These are phyloP conservation scores for Strobilomyces echinocephalus DNA, from an alignment of 768 basidiomycete genomes.

Conservation along the genomic window DNA sequence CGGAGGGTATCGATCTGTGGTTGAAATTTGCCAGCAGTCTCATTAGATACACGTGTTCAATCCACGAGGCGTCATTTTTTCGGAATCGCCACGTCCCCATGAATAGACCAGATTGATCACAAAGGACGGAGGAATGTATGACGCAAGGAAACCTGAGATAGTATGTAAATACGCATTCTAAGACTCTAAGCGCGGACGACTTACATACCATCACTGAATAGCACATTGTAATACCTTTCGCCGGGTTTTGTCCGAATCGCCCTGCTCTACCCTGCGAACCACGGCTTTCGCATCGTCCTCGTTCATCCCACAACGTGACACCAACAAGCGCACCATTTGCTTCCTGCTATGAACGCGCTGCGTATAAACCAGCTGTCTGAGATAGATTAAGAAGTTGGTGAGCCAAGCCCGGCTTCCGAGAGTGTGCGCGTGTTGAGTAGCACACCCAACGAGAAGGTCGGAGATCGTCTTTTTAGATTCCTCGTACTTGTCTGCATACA, in stretches of 20 bases:
- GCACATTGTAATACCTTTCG: constrained; percentile 9
- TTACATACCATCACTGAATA: constrained; percentile 18
- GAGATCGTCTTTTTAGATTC: constrained; percentile 30
- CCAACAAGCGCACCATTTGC: constrained; percentile 24
- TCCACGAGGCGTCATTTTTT: neutral
- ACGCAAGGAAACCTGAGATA: neutral
- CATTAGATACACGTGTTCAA: neutral
- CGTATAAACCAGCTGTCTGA: constrained; percentile 20
- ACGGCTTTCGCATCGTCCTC: constrained; percentile 17
- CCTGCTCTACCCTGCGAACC: constrained; percentile 16
- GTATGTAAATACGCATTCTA: neutral
- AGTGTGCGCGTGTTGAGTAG: constrained; percentile 14
- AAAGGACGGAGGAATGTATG: neutral
- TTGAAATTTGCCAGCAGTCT: neutral
- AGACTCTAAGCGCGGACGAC: neutral
- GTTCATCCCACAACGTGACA: constrained; percentile 24
- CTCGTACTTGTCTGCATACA: constrained; percentile 33
- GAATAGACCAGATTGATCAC: neutral
- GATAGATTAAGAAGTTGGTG: constrained; percentile 21
- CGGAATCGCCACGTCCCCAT: neutral
- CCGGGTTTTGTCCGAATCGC: neutral
- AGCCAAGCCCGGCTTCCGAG: constrained; percentile 24
- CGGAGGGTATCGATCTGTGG: constrained; percentile 1
- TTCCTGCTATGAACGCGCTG: constrained; percentile 19
- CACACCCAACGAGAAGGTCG: constrained; percentile 22